These are phyloP conservation scores for Ulmus americana DNA, from an alignment of 331 rosid genomes.

Conservation along the genomic window DNA sequence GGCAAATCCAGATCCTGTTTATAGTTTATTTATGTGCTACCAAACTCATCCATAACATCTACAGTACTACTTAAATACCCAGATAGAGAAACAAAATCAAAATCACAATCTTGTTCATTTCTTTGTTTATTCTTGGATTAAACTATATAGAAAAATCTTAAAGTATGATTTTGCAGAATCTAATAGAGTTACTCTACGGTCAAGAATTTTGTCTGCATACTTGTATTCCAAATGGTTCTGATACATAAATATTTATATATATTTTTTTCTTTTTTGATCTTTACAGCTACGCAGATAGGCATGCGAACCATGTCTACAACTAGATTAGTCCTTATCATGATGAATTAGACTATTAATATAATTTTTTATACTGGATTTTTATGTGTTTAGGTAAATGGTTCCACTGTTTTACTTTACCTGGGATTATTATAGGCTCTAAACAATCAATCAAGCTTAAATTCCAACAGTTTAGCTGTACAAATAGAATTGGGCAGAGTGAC, in stretches of 20 bases:
- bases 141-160: neutral
- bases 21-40: neutral
- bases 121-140: neutral
- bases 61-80: neutral
- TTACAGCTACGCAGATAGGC: conserved; percentile 11
- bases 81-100: neutral
- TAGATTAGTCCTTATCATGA: neutral
- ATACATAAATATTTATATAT: neutral
- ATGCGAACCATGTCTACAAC: neutral
- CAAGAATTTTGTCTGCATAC: neutral
- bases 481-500: conserved; percentile 8
- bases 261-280: neutral
- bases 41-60: neutral
- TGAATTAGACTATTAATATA: neutral
- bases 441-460: conserved; percentile 4
- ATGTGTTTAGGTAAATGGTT: conserved; percentile 4
- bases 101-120: neutral
- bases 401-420: neutral
- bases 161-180: conserved; percentile 12
- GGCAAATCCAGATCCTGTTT: neutral
- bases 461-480: neutral
- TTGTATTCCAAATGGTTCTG: neutral
- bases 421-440: neutral
- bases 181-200: neutral
- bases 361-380: neutral